Evolutionary conservation across 768 basidiomycete genomes (phyloP), one percentile per base, ranked within the genome.

Genomic region (Mrakia blollopis): DNA sequence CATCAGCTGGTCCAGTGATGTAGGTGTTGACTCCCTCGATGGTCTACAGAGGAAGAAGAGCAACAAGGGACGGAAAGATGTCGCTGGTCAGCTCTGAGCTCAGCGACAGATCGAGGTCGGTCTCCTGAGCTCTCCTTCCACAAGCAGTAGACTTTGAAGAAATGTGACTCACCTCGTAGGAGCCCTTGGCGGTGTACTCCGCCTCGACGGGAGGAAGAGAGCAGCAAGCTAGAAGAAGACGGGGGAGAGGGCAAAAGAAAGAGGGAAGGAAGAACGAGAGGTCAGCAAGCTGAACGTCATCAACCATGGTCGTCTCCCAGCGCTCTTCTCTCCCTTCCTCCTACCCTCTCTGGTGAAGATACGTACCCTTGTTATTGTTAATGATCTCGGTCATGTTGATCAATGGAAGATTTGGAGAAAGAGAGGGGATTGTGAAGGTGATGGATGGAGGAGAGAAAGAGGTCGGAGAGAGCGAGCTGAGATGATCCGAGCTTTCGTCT

Each of bases 1-100:
- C 63, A 35, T 79, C 76, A 39, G 80, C 75, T 6, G 79, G 79
- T 52, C 81, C 82, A 28, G 79, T 73, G 11, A 77, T 67, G 72
- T 83, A 83, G 16, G 83, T 81, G 75, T 82, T 83, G 76, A 81
- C 69, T 16, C 78, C 82, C 25, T 62, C 65, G 73, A 82, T 61
- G 41, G 75, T 76, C 75, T 74, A 44, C 13, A 54, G 50, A 11
- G 7, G 28, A 72, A 72, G 70, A 18, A 28, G 10, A 57, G 16
- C 10, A 54, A 30, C 70, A 41, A 28, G 6, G 35, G 32, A 72
- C 14, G 35, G 25, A 54, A 28, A 44, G 25, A 13, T 21, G 30
- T 10, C 39, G 70, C 11, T 35, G 30, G 50, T 39, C 35, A 50
- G 37, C 32, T 25, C 44, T n/a, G n/a, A 57, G 28, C 39, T 23